Conservation (phyloP, 2,329 filamentous ascomycete genomes). For the Plectosphaerella sp. region DNA sequence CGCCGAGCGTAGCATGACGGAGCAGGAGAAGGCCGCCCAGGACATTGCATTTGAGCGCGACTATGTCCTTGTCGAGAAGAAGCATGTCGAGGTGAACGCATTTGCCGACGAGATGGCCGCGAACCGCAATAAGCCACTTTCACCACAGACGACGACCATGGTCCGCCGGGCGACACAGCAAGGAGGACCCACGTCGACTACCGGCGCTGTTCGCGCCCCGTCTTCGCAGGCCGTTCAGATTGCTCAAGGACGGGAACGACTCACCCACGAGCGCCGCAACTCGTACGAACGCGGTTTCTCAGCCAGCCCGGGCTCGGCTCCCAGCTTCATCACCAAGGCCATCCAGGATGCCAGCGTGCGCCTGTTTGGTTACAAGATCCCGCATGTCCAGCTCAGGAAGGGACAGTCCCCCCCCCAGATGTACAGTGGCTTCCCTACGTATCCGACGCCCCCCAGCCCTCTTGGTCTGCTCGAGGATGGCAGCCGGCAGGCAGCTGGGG, state of each 20-base stretch:
- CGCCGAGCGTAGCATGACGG: constrained; percentile 35
- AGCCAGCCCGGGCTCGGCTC: constrained; percentile 65
- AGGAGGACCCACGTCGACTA: constrained; percentile 62
- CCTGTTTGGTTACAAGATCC: constrained; percentile 67
- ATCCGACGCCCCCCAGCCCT: constrained; percentile 63
- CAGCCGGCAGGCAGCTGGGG: constrained; percentile 55
- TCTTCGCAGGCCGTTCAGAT: constrained; percentile 72
- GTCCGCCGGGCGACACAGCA: constrained; percentile 76
- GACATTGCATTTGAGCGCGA: constrained; percentile 89
- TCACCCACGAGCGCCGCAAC: constrained; percentile 68
- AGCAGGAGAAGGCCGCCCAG: constrained; percentile 70
- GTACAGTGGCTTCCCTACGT: constrained; percentile 79
- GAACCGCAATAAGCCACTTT: constrained; percentile 59
- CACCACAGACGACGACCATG: constrained; percentile 58
- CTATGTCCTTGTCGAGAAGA: constrained; percentile 94
- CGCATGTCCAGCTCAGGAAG: constrained; percentile 56
- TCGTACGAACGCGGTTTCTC: constrained; percentile 78
- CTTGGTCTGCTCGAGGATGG: constrained; percentile 64
- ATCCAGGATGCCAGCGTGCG: constrained; percentile 86
- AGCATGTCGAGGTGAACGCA: constrained; percentile 92
- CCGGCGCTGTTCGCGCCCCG: constrained; percentile 64
- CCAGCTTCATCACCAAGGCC: constrained; percentile 90
- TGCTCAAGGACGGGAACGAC: constrained; percentile 57
- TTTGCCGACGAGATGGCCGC: constrained; percentile 92
- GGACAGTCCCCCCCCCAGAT: constrained; percentile 69